Evolutionary conservation across 129 eudicot genomes (phyloP).

Genomic region (Centella asiatica): DNA sequence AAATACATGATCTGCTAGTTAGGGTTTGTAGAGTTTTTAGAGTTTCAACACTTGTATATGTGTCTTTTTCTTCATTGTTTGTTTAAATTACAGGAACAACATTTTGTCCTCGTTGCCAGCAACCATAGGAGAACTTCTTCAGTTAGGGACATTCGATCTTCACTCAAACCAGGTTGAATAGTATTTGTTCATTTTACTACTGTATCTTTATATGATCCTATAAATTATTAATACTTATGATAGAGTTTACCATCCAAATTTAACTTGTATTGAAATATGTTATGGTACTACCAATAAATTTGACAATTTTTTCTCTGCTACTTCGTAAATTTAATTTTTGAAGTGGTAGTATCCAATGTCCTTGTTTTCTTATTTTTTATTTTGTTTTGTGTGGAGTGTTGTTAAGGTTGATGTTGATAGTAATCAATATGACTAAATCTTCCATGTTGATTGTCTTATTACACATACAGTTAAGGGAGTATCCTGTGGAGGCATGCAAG

Average conservation of each 20-base stretch:
- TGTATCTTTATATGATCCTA: not conserved
- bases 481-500: constrained; percentile 88
- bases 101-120: constrained; percentile 60
- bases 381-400: too few relatives aligned
- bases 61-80: constrained; percentile 1
- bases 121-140: constrained; percentile 63
- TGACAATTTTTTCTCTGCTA: too few relatives aligned
- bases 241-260: too few relatives aligned
- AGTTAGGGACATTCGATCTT: constrained; percentile 82
- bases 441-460: constrained; percentile 8
- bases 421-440: too few relatives aligned
- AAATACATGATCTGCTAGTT: constrained; percentile 1
- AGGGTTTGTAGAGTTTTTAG: too few relatives aligned
- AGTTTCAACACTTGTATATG: constrained; percentile 4
- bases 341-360: too few relatives aligned
- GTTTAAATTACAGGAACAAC: constrained; percentile 51
- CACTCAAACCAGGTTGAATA: constrained; percentile 78
- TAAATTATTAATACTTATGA: too few relatives aligned
- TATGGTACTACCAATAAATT: too few relatives aligned
- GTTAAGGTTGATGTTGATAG: too few relatives aligned
- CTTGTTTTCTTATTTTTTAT: too few relatives aligned
- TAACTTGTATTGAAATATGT: too few relatives aligned
- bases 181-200: not conserved
- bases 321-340: too few relatives aligned
- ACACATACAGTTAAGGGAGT: constrained; percentile 69